Percentiles rank a stretch among this genome's conserved stretches.
These are phyloP conservation scores for Sinapis alba DNA, from an alignment of 441 rosid species.

Conservation along the genomic window DNA sequence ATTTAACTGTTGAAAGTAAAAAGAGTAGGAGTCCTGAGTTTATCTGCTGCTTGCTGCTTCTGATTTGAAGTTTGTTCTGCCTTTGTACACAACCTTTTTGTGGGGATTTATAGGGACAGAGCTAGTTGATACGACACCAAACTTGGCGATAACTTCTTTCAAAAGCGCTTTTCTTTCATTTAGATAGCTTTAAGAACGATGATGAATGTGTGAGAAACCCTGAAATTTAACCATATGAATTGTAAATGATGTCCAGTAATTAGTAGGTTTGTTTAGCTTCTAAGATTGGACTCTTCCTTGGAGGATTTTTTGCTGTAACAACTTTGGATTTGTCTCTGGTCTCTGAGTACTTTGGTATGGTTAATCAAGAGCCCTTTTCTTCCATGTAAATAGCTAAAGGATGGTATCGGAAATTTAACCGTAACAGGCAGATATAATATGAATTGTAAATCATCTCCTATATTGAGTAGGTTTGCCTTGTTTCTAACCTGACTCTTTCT, in stretches of 20 bases:
- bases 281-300: not conserved
- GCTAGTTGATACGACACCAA: not conserved
- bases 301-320: slow-evolving; percentile 2
- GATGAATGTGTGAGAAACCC: not conserved
- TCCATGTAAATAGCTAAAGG: not conserved
- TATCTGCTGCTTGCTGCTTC: not conserved
- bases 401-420: not conserved
- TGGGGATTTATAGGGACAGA: not conserved
- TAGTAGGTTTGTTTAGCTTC: not conserved
- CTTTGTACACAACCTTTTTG: not conserved
- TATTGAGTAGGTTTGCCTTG: not conserved
- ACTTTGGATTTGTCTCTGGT: not conserved
- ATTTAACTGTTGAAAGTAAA: not conserved
- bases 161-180: not conserved
- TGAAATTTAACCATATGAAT: not conserved
- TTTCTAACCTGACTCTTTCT: not conserved
- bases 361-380: not conserved
- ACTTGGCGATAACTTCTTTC: not conserved
- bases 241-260: not conserved
- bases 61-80: not conserved
- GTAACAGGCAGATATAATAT: not conserved
- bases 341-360: not conserved
- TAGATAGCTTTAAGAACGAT: not conserved
- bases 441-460: not conserved
- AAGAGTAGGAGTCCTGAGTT: not conserved